Base-by-base conservation (phyloP, 2,329 filamentous ascomycete species). In the Capronia epimyces region DNA sequence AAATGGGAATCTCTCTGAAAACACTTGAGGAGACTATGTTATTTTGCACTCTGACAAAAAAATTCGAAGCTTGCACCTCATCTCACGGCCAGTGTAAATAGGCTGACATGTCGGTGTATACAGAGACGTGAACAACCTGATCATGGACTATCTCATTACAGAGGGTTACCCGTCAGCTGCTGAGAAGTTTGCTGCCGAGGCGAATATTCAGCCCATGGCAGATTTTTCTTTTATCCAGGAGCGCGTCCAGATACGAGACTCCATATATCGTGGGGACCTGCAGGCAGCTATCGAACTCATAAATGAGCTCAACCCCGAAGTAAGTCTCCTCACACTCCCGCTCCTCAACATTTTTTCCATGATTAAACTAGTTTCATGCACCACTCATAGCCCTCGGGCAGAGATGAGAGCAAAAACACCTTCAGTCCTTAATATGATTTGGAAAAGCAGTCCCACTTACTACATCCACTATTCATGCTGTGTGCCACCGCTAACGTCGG, bases 1-100 rank as follows among this genome's bases (percentile, higher is more conserved):
- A 95, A 80, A 82, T 98, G 93, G 93, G 93, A 98, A 98, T 98
- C 93, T 98, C 94, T 98, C 93, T 86, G 88, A 97, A 87, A 73
- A 69, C 60, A 63, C 72, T 79, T 98, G 93, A 87, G 85, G 93
- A 98, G 83, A 89, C 83, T 71, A 31, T 74, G 77, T 84, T 87
- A 83, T 87, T 82, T 85, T 86, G 82, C 73, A 79, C 78, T 83
- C 82, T 84, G 82, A 86, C 65, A 62, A 62, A 45, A 49, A 34
- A 21, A 42, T 29, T 43, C 36, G 24, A n/a, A 42, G 40, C 43
- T 21, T 22, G 12, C 37, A 45, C n/a, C 7, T 9, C 36, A 24
- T 52, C 24, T 20, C 25, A 24, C 4, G 9, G 15, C 6, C 6
- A 15, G 21, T 9, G 8, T 16, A 42, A 45, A 46, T 39, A 39